phyloP scores from a whole-genome alignment of 331 rosid genomes.

The Cydonia oblonga region DNA sequence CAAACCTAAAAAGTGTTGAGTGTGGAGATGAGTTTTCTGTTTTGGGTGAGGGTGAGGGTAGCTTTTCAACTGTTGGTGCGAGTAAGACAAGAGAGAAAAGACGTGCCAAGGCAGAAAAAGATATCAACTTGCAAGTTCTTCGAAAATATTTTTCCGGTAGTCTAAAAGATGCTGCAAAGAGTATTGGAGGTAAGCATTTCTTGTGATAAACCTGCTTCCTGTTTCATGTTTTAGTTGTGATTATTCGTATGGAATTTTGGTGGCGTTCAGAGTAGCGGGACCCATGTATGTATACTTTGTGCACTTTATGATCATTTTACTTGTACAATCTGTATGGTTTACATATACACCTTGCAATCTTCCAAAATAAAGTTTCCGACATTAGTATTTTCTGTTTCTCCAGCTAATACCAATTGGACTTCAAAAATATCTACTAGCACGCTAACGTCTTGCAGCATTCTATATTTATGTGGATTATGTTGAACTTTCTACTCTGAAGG shows the following conservation, averaged over 20 bases:
- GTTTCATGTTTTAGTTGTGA: background rate
- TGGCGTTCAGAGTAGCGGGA: background rate
- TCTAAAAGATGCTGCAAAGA: constrained; percentile 94
- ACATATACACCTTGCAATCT: background rate
- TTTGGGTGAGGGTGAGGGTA: constrained; percentile 37
- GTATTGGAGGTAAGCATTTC: constrained; percentile 66
- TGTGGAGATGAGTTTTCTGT: constrained; percentile 31
- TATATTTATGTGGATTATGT: background rate
- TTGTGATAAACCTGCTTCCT: background rate
- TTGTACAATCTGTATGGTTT: background rate
- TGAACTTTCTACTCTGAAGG: background rate
- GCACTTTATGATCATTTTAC: background rate
- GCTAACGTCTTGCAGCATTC: background rate
- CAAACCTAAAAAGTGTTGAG: constrained; percentile 25
- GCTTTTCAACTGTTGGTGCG: constrained; percentile 30
- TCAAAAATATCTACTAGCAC: background rate
- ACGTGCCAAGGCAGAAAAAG: constrained; percentile 71
- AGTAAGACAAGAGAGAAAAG: constrained; percentile 55
- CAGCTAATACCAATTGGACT: background rate
- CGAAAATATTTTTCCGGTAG: constrained; percentile 83
- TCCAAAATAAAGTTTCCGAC: background rate
- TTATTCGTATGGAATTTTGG: background rate
- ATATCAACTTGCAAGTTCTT: constrained; percentile 73
- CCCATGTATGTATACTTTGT: background rate
- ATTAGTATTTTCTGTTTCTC: background rate